These are phyloP conservation scores for Exophiala sp. DNA, from an alignment of 2,329 filamentous ascomycete genomes.

Conservation along the genomic window DNA sequence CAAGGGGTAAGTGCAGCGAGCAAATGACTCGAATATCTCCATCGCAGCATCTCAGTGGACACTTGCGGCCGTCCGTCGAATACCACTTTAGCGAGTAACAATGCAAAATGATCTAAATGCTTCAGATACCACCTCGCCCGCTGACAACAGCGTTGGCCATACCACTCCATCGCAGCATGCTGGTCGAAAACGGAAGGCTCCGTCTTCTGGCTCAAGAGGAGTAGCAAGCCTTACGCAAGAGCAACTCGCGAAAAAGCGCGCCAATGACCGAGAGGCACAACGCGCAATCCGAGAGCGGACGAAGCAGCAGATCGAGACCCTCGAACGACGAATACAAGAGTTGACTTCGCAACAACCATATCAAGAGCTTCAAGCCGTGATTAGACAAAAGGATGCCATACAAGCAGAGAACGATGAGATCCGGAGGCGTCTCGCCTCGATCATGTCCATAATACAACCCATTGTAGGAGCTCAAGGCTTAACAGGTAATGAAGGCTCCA, in stretches of 20 bases:
- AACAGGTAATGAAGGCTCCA: conserved; percentile 36
- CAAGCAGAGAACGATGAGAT: conserved; percentile 79
- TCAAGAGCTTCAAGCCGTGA: conserved; percentile 72
- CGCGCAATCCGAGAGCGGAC: conserved; percentile 80
- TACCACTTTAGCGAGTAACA: conserved; percentile 5
- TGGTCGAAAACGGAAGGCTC: conserved; percentile 42
- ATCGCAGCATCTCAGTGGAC: no score
- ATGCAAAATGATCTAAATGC: conserved; percentile 19
- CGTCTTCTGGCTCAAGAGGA: conserved; percentile 57
- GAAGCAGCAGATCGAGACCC: conserved; percentile 70
- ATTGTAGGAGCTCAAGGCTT: conserved; percentile 41
- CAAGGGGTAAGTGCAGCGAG: no score
- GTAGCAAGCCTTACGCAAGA: conserved; percentile 84
- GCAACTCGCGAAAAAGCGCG: conserved; percentile 83
- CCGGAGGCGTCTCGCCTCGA: conserved; percentile 62
- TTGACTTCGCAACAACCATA: conserved; percentile 78
- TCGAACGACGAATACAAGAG: conserved; percentile 70
- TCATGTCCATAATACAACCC: conserved; percentile 55
- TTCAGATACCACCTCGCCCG: conserved; percentile 14
- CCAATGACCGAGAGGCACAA: conserved; percentile 86
- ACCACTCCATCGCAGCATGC: conserved; percentile 17
- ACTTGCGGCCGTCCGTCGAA: neutral
- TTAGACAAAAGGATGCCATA: conserved; percentile 72
- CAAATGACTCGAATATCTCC: no score
- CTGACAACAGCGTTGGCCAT: conserved; percentile 6